Conservation (phyloP, 1,139 yeast species). For the Candida sanyaensis region DNA sequence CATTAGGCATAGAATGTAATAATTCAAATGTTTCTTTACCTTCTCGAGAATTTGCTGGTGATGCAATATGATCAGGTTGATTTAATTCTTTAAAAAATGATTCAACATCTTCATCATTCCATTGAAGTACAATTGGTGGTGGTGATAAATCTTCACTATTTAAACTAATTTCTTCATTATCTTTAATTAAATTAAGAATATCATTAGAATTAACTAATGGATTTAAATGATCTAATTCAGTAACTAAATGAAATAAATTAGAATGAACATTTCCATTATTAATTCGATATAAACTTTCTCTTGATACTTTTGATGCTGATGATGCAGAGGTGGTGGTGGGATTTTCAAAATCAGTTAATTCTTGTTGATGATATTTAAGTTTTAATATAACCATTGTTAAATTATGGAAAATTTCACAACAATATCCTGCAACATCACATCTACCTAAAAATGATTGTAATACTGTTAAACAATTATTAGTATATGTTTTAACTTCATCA, state of each 20-base stretch:
- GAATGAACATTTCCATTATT: slow-evolving; percentile 35
- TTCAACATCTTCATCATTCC: slow-evolving; percentile 31
- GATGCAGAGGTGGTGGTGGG: neutral
- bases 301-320: slow-evolving; percentile 8
- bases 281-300: slow-evolving; percentile 19
- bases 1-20: slow-evolving; percentile 66
- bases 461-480: slow-evolving; percentile 61
- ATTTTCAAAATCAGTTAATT: slow-evolving; percentile 22
- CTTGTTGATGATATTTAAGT: slow-evolving; percentile 46
- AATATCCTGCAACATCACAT: slow-evolving; percentile 77
- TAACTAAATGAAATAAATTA: slow-evolving; percentile 34
- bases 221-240: slow-evolving; percentile 12
- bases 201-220: slow-evolving; percentile 5
- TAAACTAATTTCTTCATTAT: neutral
- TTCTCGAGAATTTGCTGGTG: slow-evolving; percentile 30
- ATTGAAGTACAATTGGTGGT: slow-evolving; percentile 6
- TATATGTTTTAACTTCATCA: slow-evolving; percentile 54
- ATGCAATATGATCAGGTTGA: slow-evolving; percentile 2
- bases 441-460: slow-evolving; percentile 62
- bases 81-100: slow-evolving; percentile 47
- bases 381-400: slow-evolving; percentile 71
- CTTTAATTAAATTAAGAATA: neutral
- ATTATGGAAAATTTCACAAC: slow-evolving; percentile 71
- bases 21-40: slow-evolving; percentile 60
- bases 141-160: neutral